These are phyloP conservation scores for Colletotrichum brevisporum DNA, from an alignment of 2,329 filamentous ascomycete genomes.

Conservation along the genomic window DNA sequence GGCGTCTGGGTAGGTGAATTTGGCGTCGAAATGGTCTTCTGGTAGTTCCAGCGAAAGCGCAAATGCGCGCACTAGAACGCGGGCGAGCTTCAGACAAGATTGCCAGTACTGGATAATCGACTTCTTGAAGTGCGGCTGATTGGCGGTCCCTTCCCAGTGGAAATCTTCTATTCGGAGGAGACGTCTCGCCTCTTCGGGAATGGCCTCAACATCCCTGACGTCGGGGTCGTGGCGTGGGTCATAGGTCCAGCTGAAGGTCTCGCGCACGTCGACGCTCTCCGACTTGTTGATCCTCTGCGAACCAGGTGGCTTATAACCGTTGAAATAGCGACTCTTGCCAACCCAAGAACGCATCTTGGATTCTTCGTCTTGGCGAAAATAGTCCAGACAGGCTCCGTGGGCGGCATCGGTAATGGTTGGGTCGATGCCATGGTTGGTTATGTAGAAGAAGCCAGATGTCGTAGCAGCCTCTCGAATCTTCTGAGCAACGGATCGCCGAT, in stretches of 20 bases:
- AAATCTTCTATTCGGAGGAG: slow-evolving; percentile 64
- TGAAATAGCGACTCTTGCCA: slow-evolving; percentile 57
- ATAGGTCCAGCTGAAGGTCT: slow-evolving; percentile 67
- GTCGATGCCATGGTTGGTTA: slow-evolving; percentile 64
- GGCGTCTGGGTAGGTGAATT: slow-evolving; percentile 65
- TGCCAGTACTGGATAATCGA: slow-evolving; percentile 63
- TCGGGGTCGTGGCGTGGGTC: slow-evolving; percentile 66
- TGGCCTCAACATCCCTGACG: slow-evolving; percentile 53
- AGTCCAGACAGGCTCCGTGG: slow-evolving; percentile 54
- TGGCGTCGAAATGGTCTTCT: slow-evolving; percentile 68
- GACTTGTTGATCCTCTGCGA: slow-evolving; percentile 63
- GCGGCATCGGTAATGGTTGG: slow-evolving; percentile 47
- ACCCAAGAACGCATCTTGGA: slow-evolving; percentile 57
- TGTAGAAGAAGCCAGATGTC: slow-evolving; percentile 69
- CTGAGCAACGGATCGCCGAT: slow-evolving; percentile 56
- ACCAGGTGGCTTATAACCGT: slow-evolving; percentile 61
- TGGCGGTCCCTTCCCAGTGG: slow-evolving; percentile 65
- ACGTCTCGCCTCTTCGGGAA: slow-evolving; percentile 59
- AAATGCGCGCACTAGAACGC: slow-evolving; percentile 66
- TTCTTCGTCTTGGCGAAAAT: slow-evolving; percentile 63
- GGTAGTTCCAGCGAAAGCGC: slow-evolving; percentile 67
- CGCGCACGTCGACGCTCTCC: slow-evolving; percentile 65
- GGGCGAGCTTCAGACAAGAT: slow-evolving; percentile 63
- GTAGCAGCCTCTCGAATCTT: slow-evolving; percentile 61
- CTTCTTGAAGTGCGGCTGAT: slow-evolving; percentile 63